These are phyloP conservation scores for Xylaria arbuscula DNA, from an alignment of 2,329 filamentous ascomycete species.

Conservation along the genomic window DNA sequence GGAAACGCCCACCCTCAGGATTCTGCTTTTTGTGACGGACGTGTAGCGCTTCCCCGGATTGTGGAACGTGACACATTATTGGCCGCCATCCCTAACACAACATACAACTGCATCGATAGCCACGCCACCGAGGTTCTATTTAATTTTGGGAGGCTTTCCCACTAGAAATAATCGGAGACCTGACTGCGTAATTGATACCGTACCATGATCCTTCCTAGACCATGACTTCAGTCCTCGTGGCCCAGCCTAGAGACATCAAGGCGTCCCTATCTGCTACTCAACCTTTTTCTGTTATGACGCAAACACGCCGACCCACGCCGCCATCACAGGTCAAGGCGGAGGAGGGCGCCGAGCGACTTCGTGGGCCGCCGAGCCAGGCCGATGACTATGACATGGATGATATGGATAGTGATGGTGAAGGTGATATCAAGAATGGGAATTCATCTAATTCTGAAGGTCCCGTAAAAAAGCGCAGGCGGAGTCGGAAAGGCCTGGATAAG, in stretches of 20 bases:
- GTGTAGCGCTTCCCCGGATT: conserved; percentile 43
- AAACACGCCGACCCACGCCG: conserved; percentile 56
- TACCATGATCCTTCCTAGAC: conserved; percentile 48
- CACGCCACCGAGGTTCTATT: conserved; percentile 40
- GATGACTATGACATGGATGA: conserved; percentile 48
- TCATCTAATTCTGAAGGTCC: conserved; percentile 67
- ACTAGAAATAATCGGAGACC: conserved; percentile 36
- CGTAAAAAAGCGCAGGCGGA: conserved; percentile 72
- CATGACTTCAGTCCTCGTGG: conserved; percentile 58
- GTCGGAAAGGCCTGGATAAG: conserved; percentile 82
- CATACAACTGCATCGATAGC: conserved; percentile 39
- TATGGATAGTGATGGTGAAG: conserved; percentile 55
- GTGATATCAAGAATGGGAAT: conserved; percentile 57
- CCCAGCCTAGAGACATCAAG: conserved; percentile 55
- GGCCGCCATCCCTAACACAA: conserved; percentile 39
- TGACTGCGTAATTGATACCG: conserved; percentile 34
- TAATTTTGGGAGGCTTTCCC: conserved; percentile 30
- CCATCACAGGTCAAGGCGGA: conserved; percentile 57
- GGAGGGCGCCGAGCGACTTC: conserved; percentile 55
- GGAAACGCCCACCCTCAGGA: conserved; percentile 25
- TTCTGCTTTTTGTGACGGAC: conserved; percentile 34
- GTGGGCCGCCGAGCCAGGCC: conserved; percentile 57
- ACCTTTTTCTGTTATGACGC: conserved; percentile 56
- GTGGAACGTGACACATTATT: conserved; percentile 45
- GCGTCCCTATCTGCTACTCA: conserved; percentile 54